Base-by-base conservation (phyloP, 768 basidiomycete species). In the Lactarius pseudohatsudake region DNA sequence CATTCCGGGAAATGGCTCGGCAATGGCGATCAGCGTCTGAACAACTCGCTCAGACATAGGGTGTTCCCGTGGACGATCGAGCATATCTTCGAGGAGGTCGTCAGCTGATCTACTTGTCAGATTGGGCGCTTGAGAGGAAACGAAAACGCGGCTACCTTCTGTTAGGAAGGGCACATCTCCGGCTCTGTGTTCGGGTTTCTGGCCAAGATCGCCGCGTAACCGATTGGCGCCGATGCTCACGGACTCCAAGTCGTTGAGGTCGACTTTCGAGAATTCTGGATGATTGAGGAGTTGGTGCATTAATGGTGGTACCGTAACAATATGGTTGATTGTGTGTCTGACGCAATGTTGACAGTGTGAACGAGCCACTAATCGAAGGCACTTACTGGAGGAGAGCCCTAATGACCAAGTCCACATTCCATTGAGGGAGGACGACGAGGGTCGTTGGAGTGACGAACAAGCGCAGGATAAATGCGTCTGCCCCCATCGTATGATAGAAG, bases 401-500 rank as follows among this genome's bases (percentile, higher is more conserved):
- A 0, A 91, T 74, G 18, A 80, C 85, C 0, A 76, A 65, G 10
- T 86, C 77, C 32, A 82, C 75, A 65, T 87, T 80, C 89, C 89
- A 92, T 65, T 79, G 81, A 0, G 83, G 79, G 28, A 90, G 74
- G 55, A 90, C 74, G 13, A 90, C 75, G 2, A 81, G 60, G 0
- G 88, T 87, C 9, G 70, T 64, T 0, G 82, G 85, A 0, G 71
- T 30, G 16, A 84, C 72, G 59, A 85, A 81, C 0, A 78, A 68
- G 26, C 82, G 81, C 72, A 90, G 81, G 16, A 76, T 75, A 65
- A 81, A 80, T 0, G 77, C 65, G 61, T 87, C 82, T 30, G 91
- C 77, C 3, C 80, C 90, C 69, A 84, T 90, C 0, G 80, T 77
- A 68, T 91, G 90, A 70, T 89, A 84, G 32, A 91, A 77, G 0